Percentiles rank a stretch among this genome's conserved stretches.
Conservation (phyloP, 148 eudicot species). For the Camellia granthamiana region DNA sequence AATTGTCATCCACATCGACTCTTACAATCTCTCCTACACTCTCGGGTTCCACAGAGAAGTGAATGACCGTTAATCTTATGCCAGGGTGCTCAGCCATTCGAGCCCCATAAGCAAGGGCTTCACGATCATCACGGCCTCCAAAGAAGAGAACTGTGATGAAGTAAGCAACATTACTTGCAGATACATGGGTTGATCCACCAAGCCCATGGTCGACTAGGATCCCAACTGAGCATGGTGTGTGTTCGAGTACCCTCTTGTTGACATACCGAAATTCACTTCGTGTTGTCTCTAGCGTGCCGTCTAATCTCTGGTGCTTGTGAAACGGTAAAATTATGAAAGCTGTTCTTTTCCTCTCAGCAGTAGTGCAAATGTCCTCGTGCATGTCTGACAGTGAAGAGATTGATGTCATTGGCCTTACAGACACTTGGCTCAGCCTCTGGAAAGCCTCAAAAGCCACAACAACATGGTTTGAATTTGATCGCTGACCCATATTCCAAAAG, state of each 20-base stretch:
- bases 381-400: conserved; percentile 44
- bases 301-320: conserved; percentile 58
- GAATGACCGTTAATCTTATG: conserved; percentile 42
- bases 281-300: conserved; percentile 42
- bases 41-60: conserved; percentile 29
- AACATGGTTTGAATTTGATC: conserved; percentile 46
- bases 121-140: conserved; percentile 77
- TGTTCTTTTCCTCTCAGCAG: conserved; percentile 47
- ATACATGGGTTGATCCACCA: conserved; percentile 56
- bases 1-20: conserved; percentile 20
- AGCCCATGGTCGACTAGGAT: conserved; percentile 68
- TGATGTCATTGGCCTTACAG: conserved; percentile 43
- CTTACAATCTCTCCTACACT: conserved; percentile 28
- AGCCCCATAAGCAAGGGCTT: conserved; percentile 62
- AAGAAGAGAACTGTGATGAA: conserved; percentile 45
- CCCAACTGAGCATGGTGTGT: conserved; percentile 60
- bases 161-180: conserved; percentile 65
- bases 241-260: conserved; percentile 50
- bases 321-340: conserved; percentile 59
- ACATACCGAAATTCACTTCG: conserved; percentile 50
- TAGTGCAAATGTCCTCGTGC: conserved; percentile 60
- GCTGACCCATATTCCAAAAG: conserved; percentile 52
- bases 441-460: conserved; percentile 70
- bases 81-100: conserved; percentile 83
- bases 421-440: conserved; percentile 50